Percentiles rank a stretch among this genome's conserved stretches.
Conservation (phyloP, 2,329 filamentous ascomycete species). For the Sporothrix brasiliensis region DNA sequence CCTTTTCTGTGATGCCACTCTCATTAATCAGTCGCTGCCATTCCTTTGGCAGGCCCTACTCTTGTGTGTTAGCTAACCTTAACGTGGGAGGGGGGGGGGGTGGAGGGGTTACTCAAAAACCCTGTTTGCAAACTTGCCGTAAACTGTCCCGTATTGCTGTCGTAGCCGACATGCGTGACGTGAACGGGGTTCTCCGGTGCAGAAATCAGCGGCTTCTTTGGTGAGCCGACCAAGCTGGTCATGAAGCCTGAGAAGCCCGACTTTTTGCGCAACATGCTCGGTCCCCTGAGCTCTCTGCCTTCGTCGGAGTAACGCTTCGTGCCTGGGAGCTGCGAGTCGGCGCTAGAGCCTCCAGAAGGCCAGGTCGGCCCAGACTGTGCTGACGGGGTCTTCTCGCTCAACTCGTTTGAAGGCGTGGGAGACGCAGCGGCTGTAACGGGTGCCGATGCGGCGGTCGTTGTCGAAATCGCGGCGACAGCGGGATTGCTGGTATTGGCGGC, state of each 20-base stretch:
- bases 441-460: conserved; percentile 28
- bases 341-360: conserved; percentile 33
- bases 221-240: conserved; percentile 79
- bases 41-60: conserved; percentile 88
- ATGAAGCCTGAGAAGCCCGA: conserved; percentile 86
- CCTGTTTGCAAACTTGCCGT: conserved; percentile 65
- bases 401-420: conserved; percentile 40
- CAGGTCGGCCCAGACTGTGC: conserved; percentile 38
- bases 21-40: conserved; percentile 96
- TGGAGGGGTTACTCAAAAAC: background rate
- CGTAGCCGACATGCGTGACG: conserved; percentile 96
- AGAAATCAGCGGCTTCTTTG: conserved; percentile 92
- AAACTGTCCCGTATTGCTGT: conserved; percentile 94
- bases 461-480: conserved; percentile 22
- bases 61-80: conserved; percentile 9
- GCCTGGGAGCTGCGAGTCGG: conserved; percentile 54
- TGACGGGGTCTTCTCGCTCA: conserved; percentile 51
- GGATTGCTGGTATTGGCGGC: conserved; percentile 34
- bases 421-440: conserved; percentile 33
- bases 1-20: conserved; percentile 93
- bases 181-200: conserved; percentile 96
- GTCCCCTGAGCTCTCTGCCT: conserved; percentile 62
- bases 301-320: conserved; percentile 82
- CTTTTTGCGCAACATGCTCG: conserved; percentile 72
- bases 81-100: too few relatives aligned